Conservation (phyloP, 495 filamentous ascomycete genomes). For the Hypoxylon intermedium region DNA sequence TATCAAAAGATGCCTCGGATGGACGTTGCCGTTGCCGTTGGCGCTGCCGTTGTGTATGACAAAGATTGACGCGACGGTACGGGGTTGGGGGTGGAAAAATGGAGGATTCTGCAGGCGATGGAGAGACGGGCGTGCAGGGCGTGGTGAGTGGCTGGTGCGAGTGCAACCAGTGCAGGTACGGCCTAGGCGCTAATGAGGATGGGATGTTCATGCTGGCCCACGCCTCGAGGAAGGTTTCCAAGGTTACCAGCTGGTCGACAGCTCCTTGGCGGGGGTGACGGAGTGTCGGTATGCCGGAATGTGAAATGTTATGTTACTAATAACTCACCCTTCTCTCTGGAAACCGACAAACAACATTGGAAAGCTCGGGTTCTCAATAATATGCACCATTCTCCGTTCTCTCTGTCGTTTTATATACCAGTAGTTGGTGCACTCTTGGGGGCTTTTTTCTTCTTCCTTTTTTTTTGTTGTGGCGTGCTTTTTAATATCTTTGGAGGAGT, state of each 20-base stretch:
- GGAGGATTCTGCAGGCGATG: constrained; percentile 26
- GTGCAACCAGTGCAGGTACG: neutral
- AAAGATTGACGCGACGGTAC: constrained; percentile 29
- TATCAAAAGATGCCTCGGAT: constrained; percentile 18
- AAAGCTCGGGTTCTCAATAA: neutral
- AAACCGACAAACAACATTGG: neutral
- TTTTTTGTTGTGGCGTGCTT: no score
- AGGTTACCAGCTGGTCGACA: constrained; percentile 24
- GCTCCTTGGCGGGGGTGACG: constrained; percentile 7
- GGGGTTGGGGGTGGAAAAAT: constrained; percentile 19
- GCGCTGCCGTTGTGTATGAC: constrained; percentile 24
- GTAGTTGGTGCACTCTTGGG: constrained; percentile 14
- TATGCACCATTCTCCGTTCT: neutral
- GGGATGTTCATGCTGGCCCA: constrained; percentile 33
- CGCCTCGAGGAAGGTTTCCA: constrained; percentile 10
- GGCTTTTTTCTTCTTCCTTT: constrained; percentile 16
- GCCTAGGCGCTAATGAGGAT: constrained; percentile 23
- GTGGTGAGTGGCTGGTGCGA: constrained; percentile 25
- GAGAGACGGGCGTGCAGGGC: constrained; percentile 5
- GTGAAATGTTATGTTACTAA: constrained; percentile 10
- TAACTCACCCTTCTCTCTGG: neutral
- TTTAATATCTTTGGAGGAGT: constrained; percentile 34
- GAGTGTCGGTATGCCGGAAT: constrained; percentile 2
- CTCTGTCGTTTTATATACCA: constrained; percentile 11
- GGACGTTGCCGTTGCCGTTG: constrained; percentile 13